phyloP scores from a whole-genome alignment of 2,329 filamentous ascomycete genomes.

The Colletotrichum destructivum region DNA sequence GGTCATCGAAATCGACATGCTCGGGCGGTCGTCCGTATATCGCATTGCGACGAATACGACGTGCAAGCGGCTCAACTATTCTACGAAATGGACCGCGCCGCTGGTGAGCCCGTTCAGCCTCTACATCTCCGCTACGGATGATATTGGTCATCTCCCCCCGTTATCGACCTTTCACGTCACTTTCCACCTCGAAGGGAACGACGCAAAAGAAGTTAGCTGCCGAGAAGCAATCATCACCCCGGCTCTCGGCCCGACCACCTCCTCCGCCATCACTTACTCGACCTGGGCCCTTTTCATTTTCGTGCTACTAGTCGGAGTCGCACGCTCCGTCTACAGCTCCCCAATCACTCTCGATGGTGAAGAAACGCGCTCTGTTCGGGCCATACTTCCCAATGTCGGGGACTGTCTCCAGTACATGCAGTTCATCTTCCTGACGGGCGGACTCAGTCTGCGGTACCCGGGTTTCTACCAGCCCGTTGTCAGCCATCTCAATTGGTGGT shows the following conservation, averaged over 20 bases:
- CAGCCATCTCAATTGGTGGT: conserved; percentile 77
- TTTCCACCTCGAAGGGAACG: conserved; percentile 26
- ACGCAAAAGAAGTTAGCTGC: conserved; percentile 34
- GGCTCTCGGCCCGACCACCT: conserved; percentile 22
- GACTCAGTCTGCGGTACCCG: conserved; percentile 79
- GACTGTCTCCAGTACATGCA: conserved; percentile 83
- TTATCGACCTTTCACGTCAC: conserved; percentile 42
- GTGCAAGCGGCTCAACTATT: conserved; percentile 10
- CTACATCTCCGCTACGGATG: conserved; percentile 14
- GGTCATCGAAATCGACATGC: conserved; percentile 25
- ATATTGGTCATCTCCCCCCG: conserved; percentile 33
- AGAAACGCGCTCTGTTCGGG: conserved; percentile 16
- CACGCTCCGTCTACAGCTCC: conserved; percentile 25
- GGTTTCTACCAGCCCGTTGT: conserved; percentile 81
- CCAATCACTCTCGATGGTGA: conserved; percentile 24
- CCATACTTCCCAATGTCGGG: conserved; percentile 45
- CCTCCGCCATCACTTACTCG: conserved; percentile 36
- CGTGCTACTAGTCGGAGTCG: conserved; percentile 40
- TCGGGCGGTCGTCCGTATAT: conserved; percentile 29
- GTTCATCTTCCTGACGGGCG: conserved; percentile 79
- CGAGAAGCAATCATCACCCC: conserved; percentile 43
- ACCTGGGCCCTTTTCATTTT: conserved; percentile 43
- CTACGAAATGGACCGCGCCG: not conserved
- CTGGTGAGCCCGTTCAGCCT: conserved; percentile 13
- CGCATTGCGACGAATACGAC: conserved; percentile 9